A percentile compares a stretch with the other conserved stretches of the same genome.
These are phyloP conservation scores for Fusarium humuli DNA, from an alignment of 2,329 filamentous ascomycete genomes.

Conservation along the genomic window DNA sequence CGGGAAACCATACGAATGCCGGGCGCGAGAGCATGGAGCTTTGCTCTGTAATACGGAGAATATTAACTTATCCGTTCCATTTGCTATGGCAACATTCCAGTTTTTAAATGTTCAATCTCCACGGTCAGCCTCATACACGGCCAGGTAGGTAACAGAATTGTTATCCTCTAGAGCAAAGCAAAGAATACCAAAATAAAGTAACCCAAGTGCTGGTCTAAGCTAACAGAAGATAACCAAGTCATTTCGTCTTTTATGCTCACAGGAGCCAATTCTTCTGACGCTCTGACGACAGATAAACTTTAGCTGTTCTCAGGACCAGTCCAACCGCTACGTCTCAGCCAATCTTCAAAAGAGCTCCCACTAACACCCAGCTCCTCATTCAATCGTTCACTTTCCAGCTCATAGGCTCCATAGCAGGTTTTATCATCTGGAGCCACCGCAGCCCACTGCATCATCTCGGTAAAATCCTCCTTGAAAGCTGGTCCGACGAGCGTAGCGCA, in stretches of 20 bases:
- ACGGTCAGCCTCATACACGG: too few relatives aligned
- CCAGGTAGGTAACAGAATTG: too few relatives aligned
- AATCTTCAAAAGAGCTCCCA: neutral
- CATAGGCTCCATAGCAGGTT: neutral
- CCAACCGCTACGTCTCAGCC: neutral
- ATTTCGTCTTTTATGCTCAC: too few relatives aligned
- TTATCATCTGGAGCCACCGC: neutral
- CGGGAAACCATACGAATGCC: conserved; percentile 22
- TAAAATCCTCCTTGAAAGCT: neutral
- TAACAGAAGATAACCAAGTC: too few relatives aligned
- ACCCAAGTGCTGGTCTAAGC: too few relatives aligned
- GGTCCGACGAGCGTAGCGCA: neutral
- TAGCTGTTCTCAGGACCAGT: neutral
- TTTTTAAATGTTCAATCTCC: too few relatives aligned
- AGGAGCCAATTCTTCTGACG: too few relatives aligned
- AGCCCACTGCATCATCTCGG: conserved; percentile 3
- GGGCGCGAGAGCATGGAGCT: neutral
- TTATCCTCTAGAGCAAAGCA: too few relatives aligned
- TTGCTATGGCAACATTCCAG: too few relatives aligned
- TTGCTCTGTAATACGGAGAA: neutral
- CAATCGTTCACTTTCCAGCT: neutral
- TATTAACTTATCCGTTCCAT: too few relatives aligned
- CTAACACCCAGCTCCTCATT: neutral
- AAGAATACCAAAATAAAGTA: too few relatives aligned
- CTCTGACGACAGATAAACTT: too few relatives aligned